Percentiles rank a stretch among this genome's conserved stretches.
Conservation (phyloP, 2,329 filamentous ascomycete genomes). For the Trichoderma sp. region DNA sequence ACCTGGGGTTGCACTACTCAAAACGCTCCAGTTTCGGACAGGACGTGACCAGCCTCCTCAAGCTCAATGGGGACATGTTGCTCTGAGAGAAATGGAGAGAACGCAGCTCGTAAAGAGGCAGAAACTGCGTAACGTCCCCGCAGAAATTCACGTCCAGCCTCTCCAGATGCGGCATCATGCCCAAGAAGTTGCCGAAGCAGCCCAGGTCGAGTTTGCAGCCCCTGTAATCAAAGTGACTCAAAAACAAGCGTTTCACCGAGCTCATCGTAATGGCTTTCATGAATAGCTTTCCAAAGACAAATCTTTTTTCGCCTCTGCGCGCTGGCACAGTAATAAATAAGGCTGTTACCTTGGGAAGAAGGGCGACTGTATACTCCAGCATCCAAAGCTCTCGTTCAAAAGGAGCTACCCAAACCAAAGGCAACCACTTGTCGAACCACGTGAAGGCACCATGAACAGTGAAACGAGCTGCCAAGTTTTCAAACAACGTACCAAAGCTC, state of each 20-base stretch:
- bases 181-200: not conserved
- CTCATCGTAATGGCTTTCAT: not conserved
- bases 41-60: not conserved
- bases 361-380: not conserved
- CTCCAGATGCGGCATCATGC: not conserved
- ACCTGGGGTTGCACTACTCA: not conserved
- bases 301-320: not conserved
- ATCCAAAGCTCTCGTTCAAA: not conserved
- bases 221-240: not conserved
- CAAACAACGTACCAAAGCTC: not conserved
- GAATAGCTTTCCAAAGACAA: not conserved
- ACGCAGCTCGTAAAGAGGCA: not conserved
- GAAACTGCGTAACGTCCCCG: not conserved
- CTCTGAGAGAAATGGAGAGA: not conserved
- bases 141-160: not conserved
- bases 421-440: not conserved
- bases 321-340: not conserved
- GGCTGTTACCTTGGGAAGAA: not conserved
- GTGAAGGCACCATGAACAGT: no score
- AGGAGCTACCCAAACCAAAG: no score
- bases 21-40: not conserved
- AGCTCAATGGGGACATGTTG: no score
- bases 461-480: not conserved
- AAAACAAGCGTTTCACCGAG: not conserved
- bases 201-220: accelerated